Conservation (phyloP, 306 rosid species). For the Hylodesmum podocarpum region DNA sequence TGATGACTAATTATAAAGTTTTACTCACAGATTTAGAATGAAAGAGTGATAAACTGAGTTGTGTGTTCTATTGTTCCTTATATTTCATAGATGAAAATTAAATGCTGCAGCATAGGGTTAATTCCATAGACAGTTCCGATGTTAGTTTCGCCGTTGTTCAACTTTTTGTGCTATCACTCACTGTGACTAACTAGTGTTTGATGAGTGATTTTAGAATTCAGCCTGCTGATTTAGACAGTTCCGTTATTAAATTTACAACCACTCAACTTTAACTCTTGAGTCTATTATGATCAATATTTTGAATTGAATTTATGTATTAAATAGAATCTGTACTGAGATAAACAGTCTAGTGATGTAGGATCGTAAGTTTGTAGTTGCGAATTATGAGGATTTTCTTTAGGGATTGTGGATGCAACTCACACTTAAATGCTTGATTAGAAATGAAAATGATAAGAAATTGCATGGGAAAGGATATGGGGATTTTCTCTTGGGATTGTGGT, state of each 20-base stretch:
- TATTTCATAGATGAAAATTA: not conserved
- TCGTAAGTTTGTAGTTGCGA: not conserved
- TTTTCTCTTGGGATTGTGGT: not conserved
- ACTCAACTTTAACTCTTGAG: too few species aligned
- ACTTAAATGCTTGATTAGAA: not conserved
- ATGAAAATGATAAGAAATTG: not conserved
- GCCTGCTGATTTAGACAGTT: too few species aligned
- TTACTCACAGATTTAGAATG: not conserved
- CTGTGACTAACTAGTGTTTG: too few species aligned
- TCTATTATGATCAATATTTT: not conserved
- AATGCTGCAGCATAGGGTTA: not conserved
- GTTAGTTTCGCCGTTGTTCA: not conserved
- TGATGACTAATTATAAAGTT: not conserved
- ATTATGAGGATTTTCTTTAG: not conserved
- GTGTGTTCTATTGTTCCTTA: not conserved
- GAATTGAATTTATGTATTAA: slow-evolving; percentile 15
- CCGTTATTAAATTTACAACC: too few species aligned
- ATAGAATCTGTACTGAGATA: not conserved
- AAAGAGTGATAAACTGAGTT: not conserved
- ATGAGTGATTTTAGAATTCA: too few species aligned
- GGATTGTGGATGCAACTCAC: not conserved
- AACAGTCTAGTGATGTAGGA: not conserved
- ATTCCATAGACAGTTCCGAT: not conserved
- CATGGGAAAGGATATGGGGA: not conserved
- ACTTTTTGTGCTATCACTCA: not conserved